Conservation (phyloP, 2,329 filamentous ascomycete genomes). For the Pseudogymnoascus sp. region DNA sequence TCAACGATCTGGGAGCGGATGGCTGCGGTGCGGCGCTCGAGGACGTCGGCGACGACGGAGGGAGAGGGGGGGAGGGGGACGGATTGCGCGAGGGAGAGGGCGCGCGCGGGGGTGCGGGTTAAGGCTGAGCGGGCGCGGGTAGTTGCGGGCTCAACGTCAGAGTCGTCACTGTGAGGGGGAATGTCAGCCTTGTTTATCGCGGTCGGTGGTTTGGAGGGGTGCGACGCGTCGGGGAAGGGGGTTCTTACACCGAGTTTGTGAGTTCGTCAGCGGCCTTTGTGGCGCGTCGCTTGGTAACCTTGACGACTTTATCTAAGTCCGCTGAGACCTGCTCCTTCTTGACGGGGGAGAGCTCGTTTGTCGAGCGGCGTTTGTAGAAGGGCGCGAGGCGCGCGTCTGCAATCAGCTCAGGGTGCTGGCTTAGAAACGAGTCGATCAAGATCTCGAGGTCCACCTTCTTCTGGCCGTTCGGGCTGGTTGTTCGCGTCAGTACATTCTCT, state of each 20-base stretch:
- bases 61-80: slow-evolving; percentile 75
- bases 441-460: slow-evolving; percentile 75
- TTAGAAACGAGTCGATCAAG: slow-evolving; percentile 64
- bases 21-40: slow-evolving; percentile 62
- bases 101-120: slow-evolving; percentile 23
- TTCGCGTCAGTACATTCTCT: slow-evolving; percentile 15
- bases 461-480: slow-evolving; percentile 54
- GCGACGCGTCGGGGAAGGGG: background rate
- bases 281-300: slow-evolving; percentile 37
- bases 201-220: background rate
- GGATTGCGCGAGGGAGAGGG: slow-evolving; percentile 37
- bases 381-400: slow-evolving; percentile 57
- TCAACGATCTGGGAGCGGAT: slow-evolving; percentile 58
- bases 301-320: slow-evolving; percentile 32
- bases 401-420: slow-evolving; percentile 58
- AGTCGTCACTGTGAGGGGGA: slow-evolving; percentile 22
- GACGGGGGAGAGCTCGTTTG: slow-evolving; percentile 50
- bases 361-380: slow-evolving; percentile 64
- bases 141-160: slow-evolving; percentile 23
- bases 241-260: slow-evolving; percentile 10
- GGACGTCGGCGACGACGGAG: slow-evolving; percentile 63
- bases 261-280: slow-evolving; percentile 36
- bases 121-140: slow-evolving; percentile 24
- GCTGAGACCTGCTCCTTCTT: slow-evolving; percentile 41
- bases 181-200: slow-evolving; percentile 7